These are phyloP conservation scores for Pythium guiyangense DNA, from an alignment of 352 stramenopile genomes.

Conservation along the genomic window DNA sequence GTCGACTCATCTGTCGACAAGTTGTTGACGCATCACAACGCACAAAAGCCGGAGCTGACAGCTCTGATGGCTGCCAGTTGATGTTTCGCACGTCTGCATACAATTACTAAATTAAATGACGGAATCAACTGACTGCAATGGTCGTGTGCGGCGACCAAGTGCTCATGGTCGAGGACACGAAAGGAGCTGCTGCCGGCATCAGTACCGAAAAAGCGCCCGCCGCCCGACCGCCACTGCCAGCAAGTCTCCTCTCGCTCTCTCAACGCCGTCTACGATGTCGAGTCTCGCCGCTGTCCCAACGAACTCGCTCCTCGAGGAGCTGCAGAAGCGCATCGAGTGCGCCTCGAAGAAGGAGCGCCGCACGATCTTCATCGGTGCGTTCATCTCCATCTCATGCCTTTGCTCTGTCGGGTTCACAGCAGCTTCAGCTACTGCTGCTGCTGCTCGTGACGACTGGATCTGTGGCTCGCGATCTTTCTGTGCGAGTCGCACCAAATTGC, in stretches of 20 bases:
- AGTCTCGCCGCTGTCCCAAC: slow-evolving; percentile 76
- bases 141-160: too few relatives aligned
- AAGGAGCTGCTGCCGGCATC: neutral
- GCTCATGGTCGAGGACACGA: neutral
- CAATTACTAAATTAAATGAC: too few relatives aligned
- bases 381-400: neutral
- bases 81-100: too few relatives aligned
- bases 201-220: slow-evolving; percentile 12
- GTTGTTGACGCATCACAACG: too few relatives aligned
- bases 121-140: too few relatives aligned
- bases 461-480: slow-evolving; percentile 1
- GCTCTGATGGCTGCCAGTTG: too few relatives aligned
- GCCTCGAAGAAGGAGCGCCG: slow-evolving; percentile 91
- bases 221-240: slow-evolving; percentile 1
- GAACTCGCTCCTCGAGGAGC: slow-evolving; percentile 82
- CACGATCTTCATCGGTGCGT: slow-evolving; percentile 92
- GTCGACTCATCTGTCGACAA: too few relatives aligned
- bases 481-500: too few relatives aligned
- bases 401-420: too few relatives aligned
- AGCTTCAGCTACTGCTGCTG: neutral
- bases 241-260: neutral
- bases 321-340: slow-evolving; percentile 91
- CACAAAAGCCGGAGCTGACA: too few relatives aligned
- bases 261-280: slow-evolving; percentile 28
- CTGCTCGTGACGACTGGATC: neutral